Conservation (phyloP, 257 asterid species). For the Lavandula angustifolia region DNA sequence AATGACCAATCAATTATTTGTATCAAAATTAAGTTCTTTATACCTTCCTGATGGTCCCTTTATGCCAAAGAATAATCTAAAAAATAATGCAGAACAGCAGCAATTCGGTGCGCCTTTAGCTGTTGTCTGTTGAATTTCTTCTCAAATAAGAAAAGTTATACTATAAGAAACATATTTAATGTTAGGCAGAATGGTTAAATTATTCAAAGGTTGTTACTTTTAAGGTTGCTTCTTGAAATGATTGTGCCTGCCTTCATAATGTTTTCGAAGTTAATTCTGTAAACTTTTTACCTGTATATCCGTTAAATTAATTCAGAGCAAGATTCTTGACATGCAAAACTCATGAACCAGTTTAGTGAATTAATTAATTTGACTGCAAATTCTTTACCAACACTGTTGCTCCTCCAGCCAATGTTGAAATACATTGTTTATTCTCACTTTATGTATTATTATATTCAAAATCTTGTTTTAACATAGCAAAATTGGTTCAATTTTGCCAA, state of each 20-base stretch:
- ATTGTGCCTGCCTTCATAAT: conserved; percentile 25
- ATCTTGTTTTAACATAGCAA: conserved; percentile 12
- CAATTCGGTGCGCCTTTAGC: not conserved
- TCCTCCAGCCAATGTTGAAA: conserved; percentile 21
- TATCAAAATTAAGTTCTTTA: not conserved
- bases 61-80: not conserved
- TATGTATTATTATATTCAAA: not conserved
- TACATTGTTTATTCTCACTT: not conserved
- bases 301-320: not conserved
- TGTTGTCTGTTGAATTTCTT: conserved; percentile 18
- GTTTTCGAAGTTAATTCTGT: conserved; percentile 16
- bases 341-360: conserved; percentile 2
- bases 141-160: not conserved
- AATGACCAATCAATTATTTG: no score
- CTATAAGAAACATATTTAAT: not conserved
- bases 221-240: conserved; percentile 31
- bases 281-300: not conserved
- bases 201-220: conserved; percentile 6
- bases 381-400: no score
- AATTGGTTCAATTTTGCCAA: not conserved
- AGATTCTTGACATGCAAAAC: conserved; percentile 4
- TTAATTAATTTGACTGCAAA: no score
- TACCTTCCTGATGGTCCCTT: conserved; percentile 30
- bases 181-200: not conserved
- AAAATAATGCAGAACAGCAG: not conserved